These are phyloP conservation scores for Pseudocercospora fuligena DNA, from an alignment of 2,329 filamentous ascomycete genomes.

Conservation along the genomic window DNA sequence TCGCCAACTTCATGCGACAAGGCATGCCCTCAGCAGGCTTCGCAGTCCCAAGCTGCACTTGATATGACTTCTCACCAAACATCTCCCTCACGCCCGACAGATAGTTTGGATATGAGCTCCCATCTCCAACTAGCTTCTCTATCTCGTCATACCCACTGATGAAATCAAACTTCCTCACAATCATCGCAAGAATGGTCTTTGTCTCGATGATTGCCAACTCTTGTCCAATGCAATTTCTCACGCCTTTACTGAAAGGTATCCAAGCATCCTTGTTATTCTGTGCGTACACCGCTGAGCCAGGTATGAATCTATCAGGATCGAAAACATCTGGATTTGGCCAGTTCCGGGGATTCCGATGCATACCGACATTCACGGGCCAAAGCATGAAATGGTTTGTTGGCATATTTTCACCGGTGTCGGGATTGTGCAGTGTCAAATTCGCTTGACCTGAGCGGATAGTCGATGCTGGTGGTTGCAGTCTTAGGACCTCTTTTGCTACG, in stretches of 20 bases:
- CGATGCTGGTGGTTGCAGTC: slow-evolving; percentile 57
- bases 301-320: slow-evolving; percentile 55
- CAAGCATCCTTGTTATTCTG: slow-evolving; percentile 52
- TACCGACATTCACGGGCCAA: slow-evolving; percentile 45
- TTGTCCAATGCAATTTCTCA: slow-evolving; percentile 63
- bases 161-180: slow-evolving; percentile 57
- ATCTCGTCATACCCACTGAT: slow-evolving; percentile 45
- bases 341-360: slow-evolving; percentile 43
- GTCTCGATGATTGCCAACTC: slow-evolving; percentile 60
- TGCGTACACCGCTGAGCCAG: slow-evolving; percentile 40
- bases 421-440: slow-evolving; percentile 49
- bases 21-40: slow-evolving; percentile 44
- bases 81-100: slow-evolving; percentile 33
- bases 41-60: slow-evolving; percentile 41
- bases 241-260: slow-evolving; percentile 61
- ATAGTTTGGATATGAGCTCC: slow-evolving; percentile 40
- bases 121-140: slow-evolving; percentile 41
- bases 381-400: slow-evolving; percentile 53
- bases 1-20: slow-evolving; percentile 34
- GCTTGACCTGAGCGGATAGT: slow-evolving; percentile 43
- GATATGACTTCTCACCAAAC: slow-evolving; percentile 43
- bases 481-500: slow-evolving; percentile 59
- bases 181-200: slow-evolving; percentile 56
- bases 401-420: slow-evolving; percentile 49
- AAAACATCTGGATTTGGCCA: slow-evolving; percentile 48